phyloP scores from a whole-genome alignment of 371 early-diverging fungal species.

The Encephalitozoon cuniculi region DNA sequence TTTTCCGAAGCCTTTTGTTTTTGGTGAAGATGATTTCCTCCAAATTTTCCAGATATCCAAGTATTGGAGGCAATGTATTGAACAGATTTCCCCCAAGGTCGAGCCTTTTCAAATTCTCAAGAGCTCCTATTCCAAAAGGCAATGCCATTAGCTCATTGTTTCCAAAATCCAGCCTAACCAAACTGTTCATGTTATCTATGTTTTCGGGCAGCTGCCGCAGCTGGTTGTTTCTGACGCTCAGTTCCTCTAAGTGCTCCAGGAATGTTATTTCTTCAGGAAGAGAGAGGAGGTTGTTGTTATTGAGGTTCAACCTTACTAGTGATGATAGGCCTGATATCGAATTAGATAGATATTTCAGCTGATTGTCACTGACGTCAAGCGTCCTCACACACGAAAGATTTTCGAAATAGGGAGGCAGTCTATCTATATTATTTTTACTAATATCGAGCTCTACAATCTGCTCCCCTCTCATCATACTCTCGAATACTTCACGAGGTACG shows the following conservation, averaged over 20 bases:
- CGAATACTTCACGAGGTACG: neutral
- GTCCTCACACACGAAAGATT: neutral
- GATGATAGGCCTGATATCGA: neutral
- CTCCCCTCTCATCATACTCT: neutral
- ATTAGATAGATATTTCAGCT: neutral
- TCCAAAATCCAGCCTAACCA: conserved; percentile 67
- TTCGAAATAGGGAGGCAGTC: neutral
- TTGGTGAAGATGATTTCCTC: conserved; percentile 36
- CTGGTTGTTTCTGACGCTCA: conserved; percentile 27
- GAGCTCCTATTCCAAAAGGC: conserved; percentile 64
- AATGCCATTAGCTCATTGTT: conserved; percentile 65
- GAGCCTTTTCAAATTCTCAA: conserved; percentile 64
- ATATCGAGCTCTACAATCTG: neutral
- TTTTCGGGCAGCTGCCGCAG: conserved; percentile 64
- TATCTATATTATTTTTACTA: neutral
- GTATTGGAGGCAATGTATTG: conserved; percentile 32
- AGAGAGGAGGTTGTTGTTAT: neutral
- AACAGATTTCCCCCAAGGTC: conserved; percentile 62
- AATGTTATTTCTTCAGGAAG: neutral
- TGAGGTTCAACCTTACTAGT: neutral
- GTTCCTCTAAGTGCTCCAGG: neutral
- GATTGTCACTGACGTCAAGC: neutral
- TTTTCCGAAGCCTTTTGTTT: conserved; percentile 51
- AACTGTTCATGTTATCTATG: conserved; percentile 64
- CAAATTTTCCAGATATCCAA: conserved; percentile 50